These are phyloP conservation scores for Pelargonium citronellum DNA, from an alignment of 441 rosid genomes.

Conservation along the genomic window DNA sequence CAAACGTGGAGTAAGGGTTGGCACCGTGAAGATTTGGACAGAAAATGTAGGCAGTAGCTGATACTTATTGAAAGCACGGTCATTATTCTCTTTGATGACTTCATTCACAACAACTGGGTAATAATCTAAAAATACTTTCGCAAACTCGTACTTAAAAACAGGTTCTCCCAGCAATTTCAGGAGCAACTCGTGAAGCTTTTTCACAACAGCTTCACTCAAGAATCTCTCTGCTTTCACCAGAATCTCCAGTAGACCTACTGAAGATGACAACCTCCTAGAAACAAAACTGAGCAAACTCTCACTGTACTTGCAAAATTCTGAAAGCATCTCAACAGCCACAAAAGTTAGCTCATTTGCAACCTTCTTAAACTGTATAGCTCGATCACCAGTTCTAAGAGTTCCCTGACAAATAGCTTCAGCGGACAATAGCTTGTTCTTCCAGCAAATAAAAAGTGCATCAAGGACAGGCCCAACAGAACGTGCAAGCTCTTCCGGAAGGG, in stretches of 20 bases:
- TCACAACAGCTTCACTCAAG: slow-evolving; percentile 40
- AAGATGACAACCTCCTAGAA: slow-evolving; percentile 53
- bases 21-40: slow-evolving; percentile 93
- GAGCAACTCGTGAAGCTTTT: slow-evolving; percentile 71
- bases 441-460: slow-evolving; percentile 58
- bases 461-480: slow-evolving; percentile 69
- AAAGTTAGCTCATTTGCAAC: slow-evolving; percentile 62
- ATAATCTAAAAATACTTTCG: slow-evolving; percentile 73
- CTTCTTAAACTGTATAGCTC: slow-evolving; percentile 30
- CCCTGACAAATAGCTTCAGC: slow-evolving; percentile 40
- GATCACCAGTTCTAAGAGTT: slow-evolving; percentile 33
- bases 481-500: slow-evolving; percentile 65
- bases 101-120: slow-evolving; percentile 68
- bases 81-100: slow-evolving; percentile 49
- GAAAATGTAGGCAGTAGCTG: slow-evolving; percentile 66
- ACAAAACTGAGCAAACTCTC: slow-evolving; percentile 95
- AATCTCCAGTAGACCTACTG: slow-evolving; percentile 59
- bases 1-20: slow-evolving; percentile 79
- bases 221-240: slow-evolving; percentile 79
- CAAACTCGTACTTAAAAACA: slow-evolving; percentile 78
- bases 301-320: slow-evolving; percentile 67
- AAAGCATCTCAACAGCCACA: slow-evolving; percentile 71
- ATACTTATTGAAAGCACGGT: slow-evolving; percentile 42
- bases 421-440: slow-evolving; percentile 56
- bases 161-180: slow-evolving; percentile 93